Percentiles rank a stretch among this genome's conserved stretches.
Conservation (phyloP, 1,139 yeast genomes). For the Candida sp. region DNA sequence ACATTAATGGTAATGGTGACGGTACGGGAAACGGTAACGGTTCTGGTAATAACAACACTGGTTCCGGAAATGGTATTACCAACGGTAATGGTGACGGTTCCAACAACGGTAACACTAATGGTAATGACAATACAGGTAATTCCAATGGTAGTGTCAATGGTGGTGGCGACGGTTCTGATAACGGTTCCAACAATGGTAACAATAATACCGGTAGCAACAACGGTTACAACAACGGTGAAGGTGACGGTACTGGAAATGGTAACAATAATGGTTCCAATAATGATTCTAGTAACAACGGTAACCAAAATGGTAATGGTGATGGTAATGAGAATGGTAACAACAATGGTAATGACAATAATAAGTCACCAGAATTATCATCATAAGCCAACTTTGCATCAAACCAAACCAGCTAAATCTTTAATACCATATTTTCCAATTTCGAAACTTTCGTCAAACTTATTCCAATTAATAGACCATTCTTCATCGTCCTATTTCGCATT, state of each 20-base stretch:
- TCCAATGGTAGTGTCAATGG: background rate
- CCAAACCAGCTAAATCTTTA: background rate
- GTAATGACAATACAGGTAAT: background rate
- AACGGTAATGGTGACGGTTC: background rate
- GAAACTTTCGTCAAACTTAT: background rate
- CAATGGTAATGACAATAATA: background rate
- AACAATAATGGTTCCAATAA: background rate
- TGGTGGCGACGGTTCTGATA: background rate
- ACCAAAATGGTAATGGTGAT: background rate
- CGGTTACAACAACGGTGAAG: background rate
- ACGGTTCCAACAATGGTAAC: background rate
- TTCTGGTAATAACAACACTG: background rate
- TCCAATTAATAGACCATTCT: background rate
- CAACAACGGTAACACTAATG: background rate
- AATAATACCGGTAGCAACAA: background rate
- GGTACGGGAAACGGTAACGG: background rate
- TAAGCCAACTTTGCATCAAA: background rate
- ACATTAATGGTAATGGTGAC: background rate
- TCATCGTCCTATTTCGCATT: background rate
- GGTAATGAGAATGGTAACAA: background rate
- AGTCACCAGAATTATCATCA: background rate
- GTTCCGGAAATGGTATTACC: background rate
- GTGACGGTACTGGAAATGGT: background rate
- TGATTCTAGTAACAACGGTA: constrained; percentile 1
- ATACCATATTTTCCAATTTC: background rate